Evolutionary conservation across 768 basidiomycete genomes (phyloP), one percentile per base, ranked within the genome.

Genomic region (Lactarius hatsudake): DNA sequence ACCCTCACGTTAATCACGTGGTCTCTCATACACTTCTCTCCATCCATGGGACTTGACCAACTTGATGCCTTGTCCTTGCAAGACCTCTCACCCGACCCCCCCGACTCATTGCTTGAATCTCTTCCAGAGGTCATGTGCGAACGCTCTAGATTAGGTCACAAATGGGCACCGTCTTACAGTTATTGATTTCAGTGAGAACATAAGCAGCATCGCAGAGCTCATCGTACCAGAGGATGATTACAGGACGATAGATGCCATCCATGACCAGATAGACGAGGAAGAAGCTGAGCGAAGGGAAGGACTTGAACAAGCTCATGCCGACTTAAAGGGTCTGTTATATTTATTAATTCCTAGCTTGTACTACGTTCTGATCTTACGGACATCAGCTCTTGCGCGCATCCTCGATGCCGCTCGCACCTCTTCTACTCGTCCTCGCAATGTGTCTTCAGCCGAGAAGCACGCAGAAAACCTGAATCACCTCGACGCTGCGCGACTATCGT

Each of bases 201-300:
- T 91, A 56, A 82, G 81, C 69, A 87, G 86, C 67, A 89, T 92
- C 84, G 78, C 84, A 38, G 82, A 84, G 4, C 86, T 91, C 65
- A 89, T 93, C 63, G 87, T 90, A 72, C 89, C 90, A 13, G 87
- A 89, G 53, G 89, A 91, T 62, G 91, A 93, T 75, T 91, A 86
- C 73, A 77, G 88, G 65, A 87, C 88, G 15, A 90, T 93, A 59
- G 85, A 87, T 18, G 85, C 83, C 8, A 87, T 90, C 9, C 89
- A 93, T 71, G 86, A 91, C 66, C 86, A 83, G 69, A 86, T 91
- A 73, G 82, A 82, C 17, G 71, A 81, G 8, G 84, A 84, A 12
- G 84, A 88, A 66, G 78, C 82, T 8, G 80, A 77, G 62, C 79
- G 86, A 59, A 88, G 84, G 76, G 87, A 86, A 71, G 89, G 89